Evolutionary conservation across 2,329 filamentous ascomycete species (phyloP).

Genomic region (Trichoderma pleuroti): DNA sequence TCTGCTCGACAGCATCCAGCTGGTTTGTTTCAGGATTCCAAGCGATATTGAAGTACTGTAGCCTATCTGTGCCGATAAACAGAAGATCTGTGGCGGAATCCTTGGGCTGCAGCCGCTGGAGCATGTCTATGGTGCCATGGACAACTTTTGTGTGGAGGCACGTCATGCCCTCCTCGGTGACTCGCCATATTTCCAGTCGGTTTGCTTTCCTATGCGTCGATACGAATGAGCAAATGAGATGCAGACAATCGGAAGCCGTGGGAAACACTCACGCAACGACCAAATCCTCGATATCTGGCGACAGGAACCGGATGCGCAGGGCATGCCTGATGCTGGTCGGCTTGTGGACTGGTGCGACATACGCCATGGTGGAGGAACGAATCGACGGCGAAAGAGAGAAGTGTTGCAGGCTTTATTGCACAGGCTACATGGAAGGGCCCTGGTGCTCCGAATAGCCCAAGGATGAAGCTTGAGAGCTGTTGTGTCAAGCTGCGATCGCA

Average conservation of each 20-base stretch:
- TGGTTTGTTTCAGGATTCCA: constrained; percentile 64
- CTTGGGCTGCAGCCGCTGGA: constrained; percentile 73
- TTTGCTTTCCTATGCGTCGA: constrained; percentile 66
- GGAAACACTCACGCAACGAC: constrained; percentile 70
- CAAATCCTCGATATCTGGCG: constrained; percentile 72
- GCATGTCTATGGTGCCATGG: constrained; percentile 82
- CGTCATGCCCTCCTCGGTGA: constrained; percentile 60
- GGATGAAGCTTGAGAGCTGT: constrained; percentile 5
- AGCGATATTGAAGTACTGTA: constrained; percentile 83
- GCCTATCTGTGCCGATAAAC: constrained; percentile 86
- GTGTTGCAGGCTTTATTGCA: neutral
- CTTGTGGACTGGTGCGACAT: constrained; percentile 87
- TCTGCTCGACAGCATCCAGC: constrained; percentile 50
- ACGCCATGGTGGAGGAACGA: constrained; percentile 64
- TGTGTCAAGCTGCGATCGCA: neutral
- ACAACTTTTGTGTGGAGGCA: constrained; percentile 67
- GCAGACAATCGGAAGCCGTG: neutral
- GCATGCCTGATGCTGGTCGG: constrained; percentile 91
- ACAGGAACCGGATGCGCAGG: constrained; percentile 72
- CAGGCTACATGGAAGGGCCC: constrained; percentile 26
- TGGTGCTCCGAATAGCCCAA: neutral
- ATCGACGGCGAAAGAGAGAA: neutral
- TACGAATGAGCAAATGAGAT: neutral
- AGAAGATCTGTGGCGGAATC: constrained; percentile 76
- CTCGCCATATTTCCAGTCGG: constrained; percentile 77